Evolutionary conservation across 345 rosid species (phyloP).

Genomic region (Aegle marmelos): DNA sequence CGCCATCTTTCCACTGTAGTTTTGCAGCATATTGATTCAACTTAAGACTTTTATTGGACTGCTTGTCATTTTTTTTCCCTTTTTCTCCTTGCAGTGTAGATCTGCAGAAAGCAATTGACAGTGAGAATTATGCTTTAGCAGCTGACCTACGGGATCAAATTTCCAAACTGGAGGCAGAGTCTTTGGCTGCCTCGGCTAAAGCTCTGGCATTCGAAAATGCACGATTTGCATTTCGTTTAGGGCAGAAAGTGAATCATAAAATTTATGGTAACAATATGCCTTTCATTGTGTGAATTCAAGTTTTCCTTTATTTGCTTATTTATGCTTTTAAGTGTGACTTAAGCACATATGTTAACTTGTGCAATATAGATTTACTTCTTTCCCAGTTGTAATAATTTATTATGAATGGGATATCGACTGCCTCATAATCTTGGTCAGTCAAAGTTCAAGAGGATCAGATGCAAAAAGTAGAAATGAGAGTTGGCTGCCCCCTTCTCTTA

Average conservation of each 20-base stretch:
- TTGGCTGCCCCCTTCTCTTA: not conserved
- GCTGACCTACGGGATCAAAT: constrained; percentile 72
- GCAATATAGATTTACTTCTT: not conserved
- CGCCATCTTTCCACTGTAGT: not conserved
- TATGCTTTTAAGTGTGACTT: not conserved
- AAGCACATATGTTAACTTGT: not conserved
- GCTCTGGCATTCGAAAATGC: constrained; percentile 79
- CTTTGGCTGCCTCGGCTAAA: constrained; percentile 81
- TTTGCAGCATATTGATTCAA: not conserved
- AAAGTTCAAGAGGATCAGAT: not conserved
- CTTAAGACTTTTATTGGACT: not conserved
- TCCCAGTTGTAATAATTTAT: not conserved
- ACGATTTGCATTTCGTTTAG: constrained; percentile 78
- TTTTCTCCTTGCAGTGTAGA: constrained; percentile 60
- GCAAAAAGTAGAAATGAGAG: not conserved
- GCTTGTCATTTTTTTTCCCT: constrained; percentile 4
- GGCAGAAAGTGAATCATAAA: constrained; percentile 89
- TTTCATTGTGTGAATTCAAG: constrained; percentile 3
- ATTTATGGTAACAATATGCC: constrained; percentile 47
- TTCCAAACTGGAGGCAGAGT: constrained; percentile 78
- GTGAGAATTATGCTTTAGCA: constrained; percentile 73
- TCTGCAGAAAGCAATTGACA: constrained; percentile 76
- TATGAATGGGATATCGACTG: not conserved
- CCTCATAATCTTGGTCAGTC: not conserved
- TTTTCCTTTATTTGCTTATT: not conserved